A percentile compares a stretch with the other conserved stretches of the same genome.
phyloP scores from a whole-genome alignment of 768 basidiomycete genomes.

The Aureoboletus auriporus region DNA sequence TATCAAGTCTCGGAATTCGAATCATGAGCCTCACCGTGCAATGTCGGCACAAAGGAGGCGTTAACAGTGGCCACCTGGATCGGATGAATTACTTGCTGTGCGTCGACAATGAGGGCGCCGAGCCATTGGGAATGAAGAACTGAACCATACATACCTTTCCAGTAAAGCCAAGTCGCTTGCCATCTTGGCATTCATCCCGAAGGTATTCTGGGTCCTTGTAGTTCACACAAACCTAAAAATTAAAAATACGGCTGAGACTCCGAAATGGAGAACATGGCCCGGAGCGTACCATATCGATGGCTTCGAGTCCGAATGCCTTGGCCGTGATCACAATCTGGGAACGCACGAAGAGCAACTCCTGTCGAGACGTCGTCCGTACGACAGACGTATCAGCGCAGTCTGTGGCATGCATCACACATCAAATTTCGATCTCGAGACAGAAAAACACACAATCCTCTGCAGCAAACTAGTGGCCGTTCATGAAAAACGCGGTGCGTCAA shows the following conservation, averaged over 20 bases:
- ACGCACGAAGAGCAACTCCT: conserved; percentile 79
- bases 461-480: conserved; percentile 60
- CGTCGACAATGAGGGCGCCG: neutral
- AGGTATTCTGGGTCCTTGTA: conserved; percentile 72
- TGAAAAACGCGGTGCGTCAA: neutral
- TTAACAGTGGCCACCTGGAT: conserved; percentile 77
- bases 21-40: conserved; percentile 45
- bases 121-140: neutral
- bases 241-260: neutral
- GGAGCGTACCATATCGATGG: conserved; percentile 80
- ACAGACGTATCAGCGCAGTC: conserved; percentile 90
- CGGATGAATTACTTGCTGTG: conserved; percentile 93
- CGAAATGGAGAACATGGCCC: neutral
- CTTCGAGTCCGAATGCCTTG: conserved; percentile 76
- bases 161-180: conserved; percentile 79
- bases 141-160: conserved; percentile 61
- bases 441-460: conserved; percentile 80
- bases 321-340: conserved; percentile 79
- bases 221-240: conserved; percentile 74
- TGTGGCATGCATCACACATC: conserved; percentile 27
- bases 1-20: neutral
- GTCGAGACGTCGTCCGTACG: conserved; percentile 66
- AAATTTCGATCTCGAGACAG: neutral
- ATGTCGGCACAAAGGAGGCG: conserved; percentile 70
- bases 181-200: conserved; percentile 74